phyloP scores from a whole-genome alignment of 2,329 filamentous ascomycete species.

The Aspergillus eucalypticola region DNA sequence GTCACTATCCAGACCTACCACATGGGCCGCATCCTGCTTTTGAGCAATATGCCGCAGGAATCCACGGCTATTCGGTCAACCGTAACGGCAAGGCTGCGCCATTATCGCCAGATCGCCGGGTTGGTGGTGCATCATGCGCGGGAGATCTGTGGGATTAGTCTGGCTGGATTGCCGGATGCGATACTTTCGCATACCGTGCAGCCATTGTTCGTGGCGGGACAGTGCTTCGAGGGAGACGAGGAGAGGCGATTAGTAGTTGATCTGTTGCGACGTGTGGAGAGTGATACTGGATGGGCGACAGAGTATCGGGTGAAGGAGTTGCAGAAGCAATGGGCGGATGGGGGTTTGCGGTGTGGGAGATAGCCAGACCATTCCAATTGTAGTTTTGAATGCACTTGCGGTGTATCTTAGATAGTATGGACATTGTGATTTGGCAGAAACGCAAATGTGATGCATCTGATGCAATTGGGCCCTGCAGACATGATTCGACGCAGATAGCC shows the following conservation, averaged over 20 bases:
- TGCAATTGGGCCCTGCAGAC: no score
- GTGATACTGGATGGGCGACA: no score
- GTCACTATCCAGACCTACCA: slow-evolving; percentile 63
- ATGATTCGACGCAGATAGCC: no score
- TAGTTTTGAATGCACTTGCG: no score
- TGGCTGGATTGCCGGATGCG: slow-evolving; percentile 54
- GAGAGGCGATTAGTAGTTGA: neutral
- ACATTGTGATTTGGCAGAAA: no score
- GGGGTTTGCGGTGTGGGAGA: no score
- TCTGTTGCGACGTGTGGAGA: neutral
- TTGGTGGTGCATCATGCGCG: slow-evolving; percentile 54
- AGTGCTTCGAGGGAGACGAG: slow-evolving; percentile 48
- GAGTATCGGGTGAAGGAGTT: no score
- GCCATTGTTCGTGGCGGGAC: slow-evolving; percentile 23
- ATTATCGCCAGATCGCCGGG: slow-evolving; percentile 52
- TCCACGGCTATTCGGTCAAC: slow-evolving; percentile 51
- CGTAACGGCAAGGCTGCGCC: slow-evolving; percentile 52
- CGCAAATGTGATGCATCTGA: no score
- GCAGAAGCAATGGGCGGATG: no score
- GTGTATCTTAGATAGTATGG: no score
- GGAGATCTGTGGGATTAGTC: slow-evolving; percentile 57
- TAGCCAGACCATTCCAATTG: no score
- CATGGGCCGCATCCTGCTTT: slow-evolving; percentile 59
- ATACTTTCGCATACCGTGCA: slow-evolving; percentile 41
- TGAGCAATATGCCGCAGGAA: slow-evolving; percentile 59